Conservation (phyloP, 2,329 filamentous ascomycete genomes). For the Pseudogymnoascus sp. region DNA sequence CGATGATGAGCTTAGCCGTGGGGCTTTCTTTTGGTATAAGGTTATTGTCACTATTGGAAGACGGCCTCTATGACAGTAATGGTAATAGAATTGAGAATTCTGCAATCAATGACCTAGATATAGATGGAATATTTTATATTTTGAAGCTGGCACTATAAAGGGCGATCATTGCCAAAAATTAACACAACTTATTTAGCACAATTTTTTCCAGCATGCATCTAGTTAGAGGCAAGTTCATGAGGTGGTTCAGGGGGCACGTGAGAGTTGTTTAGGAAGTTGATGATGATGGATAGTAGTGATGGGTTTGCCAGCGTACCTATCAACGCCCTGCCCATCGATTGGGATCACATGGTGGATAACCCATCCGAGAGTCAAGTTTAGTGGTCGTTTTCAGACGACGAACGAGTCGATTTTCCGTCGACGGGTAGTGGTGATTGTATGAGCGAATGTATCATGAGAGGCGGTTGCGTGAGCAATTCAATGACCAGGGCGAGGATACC, state of each 20-base stretch:
- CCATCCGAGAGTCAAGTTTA: neutral
- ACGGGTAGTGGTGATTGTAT: neutral
- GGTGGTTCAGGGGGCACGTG: neutral
- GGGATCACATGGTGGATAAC: conserved; percentile 7
- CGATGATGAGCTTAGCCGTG: no score
- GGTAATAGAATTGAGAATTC: no score
- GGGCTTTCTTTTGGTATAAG: no score
- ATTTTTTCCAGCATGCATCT: no score
- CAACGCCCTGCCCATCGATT: conserved; percentile 6
- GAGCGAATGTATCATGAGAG: neutral
- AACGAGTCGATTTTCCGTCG: neutral
- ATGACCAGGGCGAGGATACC: neutral
- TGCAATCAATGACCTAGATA: no score
- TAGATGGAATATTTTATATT: no score
- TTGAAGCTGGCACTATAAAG: no score
- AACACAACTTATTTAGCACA: no score
- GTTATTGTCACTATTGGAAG: no score
- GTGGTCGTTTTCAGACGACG: neutral
- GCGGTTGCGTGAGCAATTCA: neutral
- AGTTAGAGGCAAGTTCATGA: no score
- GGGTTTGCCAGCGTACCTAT: neutral
- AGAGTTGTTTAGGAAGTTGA: conserved; percentile 11
- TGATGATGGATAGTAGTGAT: conserved; percentile 6
- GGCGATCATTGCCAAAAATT: no score
- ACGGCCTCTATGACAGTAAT: no score